Evolutionary conservation across 2,329 filamentous ascomycete species (phyloP).

Genomic region (Ascosphaera apis): DNA sequence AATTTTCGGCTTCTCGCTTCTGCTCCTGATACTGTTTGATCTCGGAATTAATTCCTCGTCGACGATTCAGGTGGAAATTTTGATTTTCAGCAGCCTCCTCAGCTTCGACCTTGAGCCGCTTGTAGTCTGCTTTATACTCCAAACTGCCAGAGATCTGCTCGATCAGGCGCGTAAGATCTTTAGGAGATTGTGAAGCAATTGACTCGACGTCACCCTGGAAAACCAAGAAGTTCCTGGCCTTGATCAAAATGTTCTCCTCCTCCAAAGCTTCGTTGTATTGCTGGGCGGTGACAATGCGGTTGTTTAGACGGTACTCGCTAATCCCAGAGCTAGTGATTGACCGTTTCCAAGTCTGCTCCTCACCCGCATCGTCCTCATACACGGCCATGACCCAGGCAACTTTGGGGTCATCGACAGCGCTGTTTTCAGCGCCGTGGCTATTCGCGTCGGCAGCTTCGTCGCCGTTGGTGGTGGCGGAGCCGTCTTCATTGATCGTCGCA

Average conservation of each 20-base stretch:
- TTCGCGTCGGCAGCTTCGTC: constrained; percentile 36
- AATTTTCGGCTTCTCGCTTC: constrained; percentile 85
- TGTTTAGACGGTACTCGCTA: constrained; percentile 95
- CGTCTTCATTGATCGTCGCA: constrained; percentile 78
- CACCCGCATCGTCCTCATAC: constrained; percentile 89
- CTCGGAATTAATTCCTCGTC: constrained; percentile 87
- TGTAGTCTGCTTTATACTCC: constrained; percentile 87
- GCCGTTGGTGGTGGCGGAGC: constrained; percentile 44
- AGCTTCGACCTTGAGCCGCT: constrained; percentile 62
- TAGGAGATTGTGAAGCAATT: constrained; percentile 84
- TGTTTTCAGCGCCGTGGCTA: constrained; percentile 35
- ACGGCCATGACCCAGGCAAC: constrained; percentile 98
- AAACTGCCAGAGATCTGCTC: constrained; percentile 95
- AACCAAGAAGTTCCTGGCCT: constrained; percentile 90
- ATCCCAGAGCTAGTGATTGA: constrained; percentile 70
- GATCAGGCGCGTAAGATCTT: constrained; percentile 77
- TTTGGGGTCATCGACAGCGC: constrained; percentile 75
- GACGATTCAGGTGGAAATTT: constrained; percentile 65
- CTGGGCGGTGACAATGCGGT: constrained; percentile 63
- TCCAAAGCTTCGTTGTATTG: constrained; percentile 89
- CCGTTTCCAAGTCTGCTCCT: constrained; percentile 90
- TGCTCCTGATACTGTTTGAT: constrained; percentile 96
- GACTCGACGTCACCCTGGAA: constrained; percentile 97
- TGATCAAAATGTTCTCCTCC: constrained; percentile 88
- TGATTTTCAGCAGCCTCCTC: constrained; percentile 78